These are phyloP conservation scores for Geoglossum cookeanum DNA, from an alignment of 2,329 filamentous ascomycete genomes.

Conservation along the genomic window DNA sequence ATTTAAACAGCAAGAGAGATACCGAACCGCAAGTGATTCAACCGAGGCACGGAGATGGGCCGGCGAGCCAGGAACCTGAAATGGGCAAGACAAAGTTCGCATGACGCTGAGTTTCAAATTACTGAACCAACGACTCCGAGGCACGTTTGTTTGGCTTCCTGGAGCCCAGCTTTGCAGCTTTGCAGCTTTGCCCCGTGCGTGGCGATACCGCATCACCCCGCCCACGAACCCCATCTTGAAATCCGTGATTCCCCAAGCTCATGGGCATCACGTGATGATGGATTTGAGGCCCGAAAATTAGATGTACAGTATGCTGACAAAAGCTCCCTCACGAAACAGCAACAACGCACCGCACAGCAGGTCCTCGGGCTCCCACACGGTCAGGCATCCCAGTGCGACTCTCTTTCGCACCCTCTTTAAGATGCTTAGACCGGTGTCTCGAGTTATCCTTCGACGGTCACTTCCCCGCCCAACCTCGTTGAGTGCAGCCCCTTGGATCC, in stretches of 20 bases:
- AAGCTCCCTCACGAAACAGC: neutral
- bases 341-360: neutral
- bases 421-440: conserved; percentile 34
- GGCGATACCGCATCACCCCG: too few species aligned
- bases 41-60: neutral
- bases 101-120: neutral
- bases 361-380: neutral
- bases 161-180: conserved; percentile 3
- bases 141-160: neutral
- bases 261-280: neutral
- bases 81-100: neutral
- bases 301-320: neutral
- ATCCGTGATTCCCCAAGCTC: neutral
- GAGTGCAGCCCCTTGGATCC: neutral
- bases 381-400: neutral
- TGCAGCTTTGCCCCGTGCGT: too few species aligned
- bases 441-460: conserved; percentile 22
- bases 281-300: neutral
- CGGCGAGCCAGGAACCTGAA: neutral
- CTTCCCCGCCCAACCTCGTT: conserved; percentile 10
- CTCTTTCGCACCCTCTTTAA: conserved; percentile 5
- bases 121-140: neutral
- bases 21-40: neutral
- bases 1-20: neutral
- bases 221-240: too few species aligned